Conservation (phyloP, 768 basidiomycete genomes). For the Amanita brunnescens region DNA sequence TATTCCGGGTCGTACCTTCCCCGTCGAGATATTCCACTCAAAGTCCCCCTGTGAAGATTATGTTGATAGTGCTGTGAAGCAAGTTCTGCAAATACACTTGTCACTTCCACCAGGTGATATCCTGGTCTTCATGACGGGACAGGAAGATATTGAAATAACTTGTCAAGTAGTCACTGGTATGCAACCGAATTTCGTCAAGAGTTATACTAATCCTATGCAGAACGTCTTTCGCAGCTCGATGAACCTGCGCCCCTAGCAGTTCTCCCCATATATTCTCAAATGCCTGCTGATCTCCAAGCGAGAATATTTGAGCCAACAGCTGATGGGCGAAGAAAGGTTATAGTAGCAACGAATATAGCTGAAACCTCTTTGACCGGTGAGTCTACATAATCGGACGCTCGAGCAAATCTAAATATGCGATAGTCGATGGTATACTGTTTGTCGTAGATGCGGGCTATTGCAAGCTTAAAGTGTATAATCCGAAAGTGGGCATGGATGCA, state of each 20-base stretch:
- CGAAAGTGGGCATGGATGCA: constrained; percentile 98
- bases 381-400: constrained; percentile 8
- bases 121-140: constrained; percentile 98
- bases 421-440: constrained; percentile 95
- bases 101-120: constrained; percentile 92
- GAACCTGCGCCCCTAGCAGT: constrained; percentile 83
- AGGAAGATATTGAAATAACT: constrained; percentile 97
- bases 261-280: constrained; percentile 98
- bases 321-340: constrained; percentile 93
- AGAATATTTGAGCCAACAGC: constrained; percentile 93
- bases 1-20: constrained; percentile 89
- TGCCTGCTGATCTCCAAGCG: constrained; percentile 98
- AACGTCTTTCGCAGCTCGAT: constrained; percentile 87
- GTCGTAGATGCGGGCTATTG: constrained; percentile 97
- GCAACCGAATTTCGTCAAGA: constrained; percentile 10
- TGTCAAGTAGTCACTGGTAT: constrained; percentile 88
- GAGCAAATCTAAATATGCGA: constrained; percentile 5
- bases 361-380: constrained; percentile 93
- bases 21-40: constrained; percentile 91
- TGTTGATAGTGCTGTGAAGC: constrained; percentile 96
- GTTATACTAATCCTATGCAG: constrained; percentile 31
- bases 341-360: constrained; percentile 98
- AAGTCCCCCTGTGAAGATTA: constrained; percentile 99
- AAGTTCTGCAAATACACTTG: constrained; percentile 93
- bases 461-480: constrained; percentile 98